A percentile compares a stretch with the other conserved stretches of the same genome.
Conservation (phyloP, 495 filamentous ascomycete species). For the Choiromyces venosus region DNA sequence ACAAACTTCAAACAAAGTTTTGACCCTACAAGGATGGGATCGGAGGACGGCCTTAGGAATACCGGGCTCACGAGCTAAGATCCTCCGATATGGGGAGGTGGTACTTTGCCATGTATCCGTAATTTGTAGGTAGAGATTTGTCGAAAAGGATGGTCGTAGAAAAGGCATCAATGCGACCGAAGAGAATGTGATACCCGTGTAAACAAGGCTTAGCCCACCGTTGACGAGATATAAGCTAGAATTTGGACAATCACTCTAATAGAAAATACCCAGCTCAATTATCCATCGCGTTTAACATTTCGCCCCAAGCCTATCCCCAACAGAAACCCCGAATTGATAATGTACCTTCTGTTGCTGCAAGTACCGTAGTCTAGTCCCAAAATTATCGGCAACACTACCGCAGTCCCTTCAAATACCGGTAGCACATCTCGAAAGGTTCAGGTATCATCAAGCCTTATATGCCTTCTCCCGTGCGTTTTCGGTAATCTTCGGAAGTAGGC, state of each 20-base stretch:
- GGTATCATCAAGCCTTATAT: background rate
- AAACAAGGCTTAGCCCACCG: background rate
- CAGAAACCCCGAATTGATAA: background rate
- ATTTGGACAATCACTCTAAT: background rate
- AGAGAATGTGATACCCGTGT: background rate
- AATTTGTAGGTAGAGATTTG: background rate
- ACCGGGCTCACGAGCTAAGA: background rate
- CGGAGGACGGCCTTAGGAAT: background rate
- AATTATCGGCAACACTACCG: background rate
- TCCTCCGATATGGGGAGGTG: background rate
- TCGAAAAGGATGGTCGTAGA: background rate
- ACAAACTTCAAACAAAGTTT: background rate
- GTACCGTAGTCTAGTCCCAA: too few relatives aligned
- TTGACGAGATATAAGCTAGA: background rate
- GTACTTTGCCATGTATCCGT: background rate
- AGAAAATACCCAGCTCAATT: background rate
- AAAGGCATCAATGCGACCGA: background rate
- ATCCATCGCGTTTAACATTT: background rate
- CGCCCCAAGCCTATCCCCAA: background rate
- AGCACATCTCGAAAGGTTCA: background rate
- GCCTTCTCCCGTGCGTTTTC: background rate
- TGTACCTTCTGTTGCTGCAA: background rate
- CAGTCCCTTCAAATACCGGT: background rate
- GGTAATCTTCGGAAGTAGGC: background rate
- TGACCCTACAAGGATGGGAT: background rate